Base-by-base conservation (phyloP, 2,329 filamentous ascomycete genomes). In the Capronia coronata region DNA sequence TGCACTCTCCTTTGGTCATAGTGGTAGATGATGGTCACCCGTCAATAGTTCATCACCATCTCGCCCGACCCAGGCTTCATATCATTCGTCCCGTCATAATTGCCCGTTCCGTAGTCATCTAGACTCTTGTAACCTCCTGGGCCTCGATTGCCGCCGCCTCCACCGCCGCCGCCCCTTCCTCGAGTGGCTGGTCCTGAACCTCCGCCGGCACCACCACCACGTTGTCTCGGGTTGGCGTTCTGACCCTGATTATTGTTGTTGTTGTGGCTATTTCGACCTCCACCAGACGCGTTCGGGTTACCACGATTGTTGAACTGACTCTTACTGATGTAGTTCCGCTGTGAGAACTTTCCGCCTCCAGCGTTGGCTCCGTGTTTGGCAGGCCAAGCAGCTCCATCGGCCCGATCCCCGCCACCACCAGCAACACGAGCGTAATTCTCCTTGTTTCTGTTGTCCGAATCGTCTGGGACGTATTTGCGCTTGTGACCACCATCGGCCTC, bases 121-220 rank as follows among this genome's bases (percentile, higher is more conserved):
- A 87, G 72, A 1, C 82, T 86, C 49, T 77, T 75, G 63, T 87
- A 87, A 38, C 73, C 70, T 49, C 71, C 69, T 21, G 74, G 73
- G 47, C 48, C 46, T 48, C 48, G 37, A 40, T 46, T 48, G 5
- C 39, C 25, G 1, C 51, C 14, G 6, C 34, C 34, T 37, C 34
- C 34, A 18, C 34, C 48, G 2, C 41, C 48, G 27, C 44, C 19
- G 11, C 7, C n/a, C 13, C 11, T 32, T 32, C 29, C 29, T 32
- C 29, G 29, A n/a, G 3, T n/a, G 29, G 29, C 29, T 32, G 29
- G n/a, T n/a, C 29, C 29, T n/a, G 13, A 3, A 32, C 29, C 29
- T 32, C 7, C 3, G 29, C 29, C 29, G 29, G 7, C 6, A 14
- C 47, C 50, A n/a, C 29, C 37, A 34, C 47, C 49, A 38, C 55